Evolutionary conservation across 164 flowering plant genomes (phyloP), one percentile per base, ranked within the genome.

Genomic region (Kingdonia uniflora): DNA sequence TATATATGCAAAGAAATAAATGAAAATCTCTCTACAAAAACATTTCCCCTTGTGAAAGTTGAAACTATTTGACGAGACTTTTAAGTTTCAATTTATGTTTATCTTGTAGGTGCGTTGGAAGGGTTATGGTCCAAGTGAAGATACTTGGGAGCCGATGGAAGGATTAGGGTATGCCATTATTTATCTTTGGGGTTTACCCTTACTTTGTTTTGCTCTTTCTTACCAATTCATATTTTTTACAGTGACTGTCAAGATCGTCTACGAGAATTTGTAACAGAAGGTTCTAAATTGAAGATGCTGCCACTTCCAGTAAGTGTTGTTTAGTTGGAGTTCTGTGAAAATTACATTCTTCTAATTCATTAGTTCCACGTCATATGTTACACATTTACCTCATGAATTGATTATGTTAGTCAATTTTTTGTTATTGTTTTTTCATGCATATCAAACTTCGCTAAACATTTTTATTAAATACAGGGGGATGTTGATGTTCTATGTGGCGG

Each of bases 401-500:
- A n/a, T 41, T 41, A 14, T 3, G 44, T 10, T 41, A 16, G 4
- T 41, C 44, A 33, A 33, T 11, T 6, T 26, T 19, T 37, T 52
- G 20, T 8, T 37, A 1, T 52, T 19, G 14, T 39, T 5, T 3
- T 11, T 1, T 13, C 13, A 40, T 21, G 7, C 11, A 1, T 57
- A 38, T 16, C 10, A 25, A 24, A 40, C 40, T 42, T 49, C 51
- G n/a, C 17, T 41, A 11, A 14, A 11, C 26, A 11, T 14, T 38
- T n/a, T 38, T 44, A 54, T 49, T 17, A 52, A 44, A 45, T 65
- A n/a, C 73, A 80, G 86, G 86, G 82, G 37, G 81, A 74, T 57
- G 82, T 62, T 52, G 86, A 69, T 64, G 76, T 78, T 42, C 63
- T 80, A 40, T 80, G 86, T 67, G 86, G 86, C 5, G 85, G 85